phyloP scores from a whole-genome alignment of 768 basidiomycete genomes.

The Tubosaeta sp. region DNA sequence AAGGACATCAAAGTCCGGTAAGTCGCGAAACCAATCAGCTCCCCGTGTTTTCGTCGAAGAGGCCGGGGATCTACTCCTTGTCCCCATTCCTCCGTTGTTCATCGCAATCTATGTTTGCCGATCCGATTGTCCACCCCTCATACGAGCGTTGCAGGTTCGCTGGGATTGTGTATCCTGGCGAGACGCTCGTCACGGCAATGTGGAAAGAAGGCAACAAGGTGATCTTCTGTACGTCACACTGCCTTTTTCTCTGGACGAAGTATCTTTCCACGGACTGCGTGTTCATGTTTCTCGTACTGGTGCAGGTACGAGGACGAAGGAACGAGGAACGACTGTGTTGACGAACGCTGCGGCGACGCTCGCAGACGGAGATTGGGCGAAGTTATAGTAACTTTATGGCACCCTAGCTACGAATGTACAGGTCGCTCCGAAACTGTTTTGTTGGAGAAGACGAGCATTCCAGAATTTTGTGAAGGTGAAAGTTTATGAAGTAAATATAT shows the following conservation, averaged over 20 bases:
- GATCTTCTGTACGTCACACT: slow-evolving; percentile 73
- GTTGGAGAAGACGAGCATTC: background rate
- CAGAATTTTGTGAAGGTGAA: too few relatives aligned
- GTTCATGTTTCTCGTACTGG: background rate
- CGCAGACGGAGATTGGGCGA: slow-evolving; percentile 50
- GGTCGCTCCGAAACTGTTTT: background rate
- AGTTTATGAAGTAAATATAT: too few relatives aligned
- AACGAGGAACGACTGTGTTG: slow-evolving; percentile 67
- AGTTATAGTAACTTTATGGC: slow-evolving; percentile 37
- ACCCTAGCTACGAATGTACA: too few relatives aligned
- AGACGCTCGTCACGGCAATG: slow-evolving; percentile 95
- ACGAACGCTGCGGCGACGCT: slow-evolving; percentile 82
- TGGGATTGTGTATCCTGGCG: slow-evolving; percentile 90
- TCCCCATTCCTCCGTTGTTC: background rate
- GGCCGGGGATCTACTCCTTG: background rate
- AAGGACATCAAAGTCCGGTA: slow-evolving; percentile 94
- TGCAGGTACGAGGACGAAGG: slow-evolving; percentile 86
- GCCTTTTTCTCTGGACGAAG: background rate
- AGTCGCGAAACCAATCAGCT: slow-evolving; percentile 19
- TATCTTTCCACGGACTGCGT: background rate
- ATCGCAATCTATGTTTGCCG: background rate
- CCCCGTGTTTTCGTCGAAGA: background rate
- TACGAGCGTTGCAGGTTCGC: slow-evolving; percentile 53
- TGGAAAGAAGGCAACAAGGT: slow-evolving; percentile 94
- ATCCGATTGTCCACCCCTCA: background rate